These are phyloP conservation scores for Protomyces gravidus DNA, from an alignment of 1,139 yeast genomes.

Conservation along the genomic window DNA sequence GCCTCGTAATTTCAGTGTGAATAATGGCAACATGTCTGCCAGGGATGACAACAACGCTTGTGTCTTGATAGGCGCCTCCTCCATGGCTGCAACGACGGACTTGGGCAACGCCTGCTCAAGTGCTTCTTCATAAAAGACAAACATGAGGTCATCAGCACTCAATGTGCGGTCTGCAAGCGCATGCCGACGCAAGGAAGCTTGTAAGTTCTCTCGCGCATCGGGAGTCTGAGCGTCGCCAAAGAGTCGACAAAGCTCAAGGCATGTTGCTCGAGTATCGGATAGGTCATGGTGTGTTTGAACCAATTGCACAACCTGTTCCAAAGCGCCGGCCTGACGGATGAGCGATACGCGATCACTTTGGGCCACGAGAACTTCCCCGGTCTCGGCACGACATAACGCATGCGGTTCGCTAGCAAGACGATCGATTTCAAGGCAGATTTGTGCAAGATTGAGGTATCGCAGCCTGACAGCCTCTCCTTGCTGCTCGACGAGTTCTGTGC, in stretches of 20 bases:
- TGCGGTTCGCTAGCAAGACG: conserved; percentile 20
- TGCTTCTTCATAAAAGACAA: conserved; percentile 2
- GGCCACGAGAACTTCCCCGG: conserved; percentile 8
- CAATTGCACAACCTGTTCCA: conserved; percentile 1
- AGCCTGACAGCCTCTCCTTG: conserved; percentile 13
- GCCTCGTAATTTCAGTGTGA: neutral
- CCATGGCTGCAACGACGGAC: neutral
- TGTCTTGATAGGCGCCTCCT: neutral
- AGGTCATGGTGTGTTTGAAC: neutral
- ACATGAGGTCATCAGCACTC: conserved; percentile 23
- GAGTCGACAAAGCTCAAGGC: conserved; percentile 1
- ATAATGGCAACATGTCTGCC: neutral
- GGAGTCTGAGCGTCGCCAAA: neutral
- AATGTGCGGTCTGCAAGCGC: conserved; percentile 12
- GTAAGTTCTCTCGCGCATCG: conserved; percentile 1
- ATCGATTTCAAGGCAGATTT: conserved; percentile 11
- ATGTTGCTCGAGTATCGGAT: neutral
- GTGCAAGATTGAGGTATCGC: conserved; percentile 9
- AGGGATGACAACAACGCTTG: neutral
- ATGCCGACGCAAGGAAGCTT: neutral
- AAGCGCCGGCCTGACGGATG: conserved; percentile 3
- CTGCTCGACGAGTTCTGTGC: conserved; percentile 5
- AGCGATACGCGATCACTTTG: conserved; percentile 6
- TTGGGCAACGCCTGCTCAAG: conserved; percentile 3
- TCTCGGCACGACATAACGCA: neutral